Evolutionary conservation across 129 eudicot species (phyloP).

Genomic region (Pittosporum tobira): DNA sequence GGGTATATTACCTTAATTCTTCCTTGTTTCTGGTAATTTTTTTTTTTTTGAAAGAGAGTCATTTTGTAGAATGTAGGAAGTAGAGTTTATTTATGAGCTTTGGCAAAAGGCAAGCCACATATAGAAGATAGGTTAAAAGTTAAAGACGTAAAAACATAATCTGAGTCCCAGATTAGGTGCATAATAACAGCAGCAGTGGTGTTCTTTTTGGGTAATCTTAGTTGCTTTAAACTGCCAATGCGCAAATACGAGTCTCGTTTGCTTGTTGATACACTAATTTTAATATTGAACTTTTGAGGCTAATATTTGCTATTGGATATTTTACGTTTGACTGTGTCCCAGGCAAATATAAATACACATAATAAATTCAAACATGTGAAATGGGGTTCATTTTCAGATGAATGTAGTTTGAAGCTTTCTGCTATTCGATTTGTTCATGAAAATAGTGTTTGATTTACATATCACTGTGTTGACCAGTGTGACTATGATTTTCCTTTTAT

Average conservation of each 20-base stretch:
- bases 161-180: neutral
- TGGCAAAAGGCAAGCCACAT: neutral
- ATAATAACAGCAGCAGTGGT: too few species aligned
- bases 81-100: too few species aligned
- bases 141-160: neutral
- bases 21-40: too few species aligned
- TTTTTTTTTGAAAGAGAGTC: too few species aligned
- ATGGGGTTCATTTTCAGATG: neutral
- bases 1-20: too few species aligned
- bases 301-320: neutral
- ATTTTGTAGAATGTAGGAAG: too few species aligned
- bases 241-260: neutral
- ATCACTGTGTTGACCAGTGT: neutral
- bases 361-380: neutral
- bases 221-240: neutral
- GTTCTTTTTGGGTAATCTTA: neutral
- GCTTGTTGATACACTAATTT: neutral
- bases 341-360: neutral
- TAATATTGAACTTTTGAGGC: neutral
- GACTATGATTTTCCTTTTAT: neutral
- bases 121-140: neutral
- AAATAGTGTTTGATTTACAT: neutral
- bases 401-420: neutral
- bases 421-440: neutral
- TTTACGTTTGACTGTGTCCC: neutral